Evolutionary conservation across 2,329 filamentous ascomycete species (phyloP).

Genomic region (Talaromyces sp.): DNA sequence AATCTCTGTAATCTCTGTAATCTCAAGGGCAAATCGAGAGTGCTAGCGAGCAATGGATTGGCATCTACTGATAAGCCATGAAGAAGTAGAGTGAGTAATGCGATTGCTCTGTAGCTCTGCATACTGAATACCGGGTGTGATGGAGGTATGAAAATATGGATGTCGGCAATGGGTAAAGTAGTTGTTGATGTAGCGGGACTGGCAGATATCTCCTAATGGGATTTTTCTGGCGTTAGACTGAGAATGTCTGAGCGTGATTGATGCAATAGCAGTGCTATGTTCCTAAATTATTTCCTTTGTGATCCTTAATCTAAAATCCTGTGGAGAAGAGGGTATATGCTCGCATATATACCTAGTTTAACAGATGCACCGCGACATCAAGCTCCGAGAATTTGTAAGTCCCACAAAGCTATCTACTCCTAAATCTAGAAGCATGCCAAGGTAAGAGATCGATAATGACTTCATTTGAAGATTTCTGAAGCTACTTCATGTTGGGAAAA

Average conservation of each 20-base stretch:
- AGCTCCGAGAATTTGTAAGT: not conserved
- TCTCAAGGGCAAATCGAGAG: constrained; percentile 3
- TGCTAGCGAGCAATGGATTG: not conserved
- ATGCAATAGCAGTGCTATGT: too few relatives aligned
- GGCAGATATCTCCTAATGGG: not conserved
- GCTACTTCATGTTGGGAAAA: not conserved
- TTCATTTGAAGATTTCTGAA: not conserved
- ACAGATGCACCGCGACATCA: not conserved
- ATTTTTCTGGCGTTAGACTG: not conserved
- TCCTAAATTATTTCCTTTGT: not conserved
- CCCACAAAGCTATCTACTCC: not conserved
- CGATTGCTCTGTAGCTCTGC: not conserved
- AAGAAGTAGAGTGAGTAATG: not conserved
- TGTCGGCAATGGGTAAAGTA: not conserved
- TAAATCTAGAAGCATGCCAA: not conserved
- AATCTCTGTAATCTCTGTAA: not conserved
- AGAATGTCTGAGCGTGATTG: not conserved
- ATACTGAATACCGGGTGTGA: not conserved
- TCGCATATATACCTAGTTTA: not conserved
- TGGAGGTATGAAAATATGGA: not conserved
- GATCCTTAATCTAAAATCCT: not conserved
- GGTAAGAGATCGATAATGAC: not conserved
- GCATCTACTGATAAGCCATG: constrained; percentile 8
- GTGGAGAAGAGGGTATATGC: not conserved
- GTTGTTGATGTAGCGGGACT: not conserved